Conservation (phyloP, 331 rosid species). For the Telfairia occidentalis region DNA sequence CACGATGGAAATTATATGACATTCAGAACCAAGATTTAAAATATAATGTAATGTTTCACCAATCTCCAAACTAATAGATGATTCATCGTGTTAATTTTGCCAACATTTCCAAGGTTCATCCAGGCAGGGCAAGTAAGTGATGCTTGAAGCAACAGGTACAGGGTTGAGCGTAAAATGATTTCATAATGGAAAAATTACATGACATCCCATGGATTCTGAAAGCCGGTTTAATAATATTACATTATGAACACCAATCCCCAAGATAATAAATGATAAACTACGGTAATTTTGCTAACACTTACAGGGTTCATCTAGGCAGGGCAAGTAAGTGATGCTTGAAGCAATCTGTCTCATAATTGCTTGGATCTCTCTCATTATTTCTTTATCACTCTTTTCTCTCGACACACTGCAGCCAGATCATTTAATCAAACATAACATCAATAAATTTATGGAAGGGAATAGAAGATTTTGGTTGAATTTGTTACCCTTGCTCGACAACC, state of each 20-base stretch:
- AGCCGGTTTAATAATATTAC: too few species aligned
- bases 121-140: slow-evolving; percentile 93
- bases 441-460: background rate
- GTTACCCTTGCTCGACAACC: slow-evolving; percentile 72
- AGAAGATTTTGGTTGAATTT: background rate
- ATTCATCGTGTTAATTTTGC: background rate
- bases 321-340: slow-evolving; percentile 93
- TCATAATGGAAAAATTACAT: too few species aligned
- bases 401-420: slow-evolving; percentile 39
- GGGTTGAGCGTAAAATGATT: too few species aligned
- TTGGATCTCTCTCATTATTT: slow-evolving; percentile 98
- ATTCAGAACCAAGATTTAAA: too few species aligned
- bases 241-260: background rate
- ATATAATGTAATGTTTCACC: too few species aligned
- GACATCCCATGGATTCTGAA: too few species aligned
- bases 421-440: background rate
- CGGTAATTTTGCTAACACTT: slow-evolving; percentile 11
- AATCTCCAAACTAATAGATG: background rate
- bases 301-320: slow-evolving; percentile 92
- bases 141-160: slow-evolving; percentile 98
- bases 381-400: slow-evolving; percentile 95
- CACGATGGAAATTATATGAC: background rate
- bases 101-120: slow-evolving; percentile 69
- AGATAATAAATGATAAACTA: background rate
- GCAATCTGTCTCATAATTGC: slow-evolving; percentile 99